Percentiles rank a stretch among this genome's conserved stretches.
Conservation (phyloP, 2,329 filamentous ascomycete genomes). For the Diaporthe vexans region DNA sequence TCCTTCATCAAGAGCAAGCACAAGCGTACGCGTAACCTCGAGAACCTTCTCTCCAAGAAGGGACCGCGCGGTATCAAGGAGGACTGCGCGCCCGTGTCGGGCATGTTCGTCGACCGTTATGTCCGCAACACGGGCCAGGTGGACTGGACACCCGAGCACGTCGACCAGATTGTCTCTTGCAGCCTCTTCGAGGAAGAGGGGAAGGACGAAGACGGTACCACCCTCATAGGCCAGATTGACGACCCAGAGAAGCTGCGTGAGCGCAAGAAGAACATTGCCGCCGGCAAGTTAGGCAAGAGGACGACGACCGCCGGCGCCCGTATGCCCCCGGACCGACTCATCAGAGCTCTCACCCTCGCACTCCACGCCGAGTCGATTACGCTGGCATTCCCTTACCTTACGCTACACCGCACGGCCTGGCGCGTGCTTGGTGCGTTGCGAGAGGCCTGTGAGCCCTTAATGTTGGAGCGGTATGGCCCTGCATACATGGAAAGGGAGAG, state of each 20-base stretch:
- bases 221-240: conserved; percentile 41
- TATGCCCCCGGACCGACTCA: conserved; percentile 47
- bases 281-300: conserved; percentile 31
- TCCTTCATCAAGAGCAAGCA: conserved; percentile 44
- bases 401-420: conserved; percentile 58
- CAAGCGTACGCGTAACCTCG: too few relatives aligned
- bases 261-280: conserved; percentile 34
- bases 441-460: conserved; percentile 48
- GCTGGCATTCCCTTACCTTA: conserved; percentile 56
- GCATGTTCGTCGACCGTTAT: conserved; percentile 55
- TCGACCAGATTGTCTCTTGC: conserved; percentile 53
- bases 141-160: conserved; percentile 52
- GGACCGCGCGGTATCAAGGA: conserved; percentile 51
- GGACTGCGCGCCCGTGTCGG: conserved; percentile 48
- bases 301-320: conserved; percentile 1
- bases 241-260: conserved; percentile 42
- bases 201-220: conserved; percentile 41
- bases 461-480: conserved; percentile 51
- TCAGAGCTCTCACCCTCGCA: conserved; percentile 50
- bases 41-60: conserved; percentile 44
- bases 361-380: conserved; percentile 55
- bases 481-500: conserved; percentile 49
- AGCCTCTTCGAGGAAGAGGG: conserved; percentile 47
- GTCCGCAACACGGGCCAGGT: conserved; percentile 44
- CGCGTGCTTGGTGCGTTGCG: conserved; percentile 52